Conservation (phyloP, 257 asterid species). For the Anisodus tanguticus region DNA sequence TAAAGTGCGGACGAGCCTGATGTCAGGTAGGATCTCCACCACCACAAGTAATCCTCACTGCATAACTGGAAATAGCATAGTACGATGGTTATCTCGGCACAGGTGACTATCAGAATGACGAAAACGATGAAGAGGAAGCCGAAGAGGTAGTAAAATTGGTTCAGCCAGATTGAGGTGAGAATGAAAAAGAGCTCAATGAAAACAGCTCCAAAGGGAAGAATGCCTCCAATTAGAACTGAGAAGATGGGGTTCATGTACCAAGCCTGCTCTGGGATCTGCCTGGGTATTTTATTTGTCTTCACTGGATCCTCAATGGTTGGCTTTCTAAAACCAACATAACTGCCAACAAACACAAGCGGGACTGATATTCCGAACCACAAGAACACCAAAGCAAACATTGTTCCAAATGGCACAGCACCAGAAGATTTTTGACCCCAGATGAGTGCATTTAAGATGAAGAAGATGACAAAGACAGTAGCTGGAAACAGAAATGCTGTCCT, state of each 20-base stretch:
- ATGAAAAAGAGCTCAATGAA: constrained; percentile 83
- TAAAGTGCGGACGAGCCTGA: constrained; percentile 76
- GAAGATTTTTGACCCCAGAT: too few species aligned
- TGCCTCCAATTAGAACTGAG: constrained; percentile 63
- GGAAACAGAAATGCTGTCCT: constrained; percentile 68
- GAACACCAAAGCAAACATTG: constrained; percentile 74
- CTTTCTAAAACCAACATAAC: constrained; percentile 64
- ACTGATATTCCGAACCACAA: constrained; percentile 69
- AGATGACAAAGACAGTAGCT: constrained; percentile 54
- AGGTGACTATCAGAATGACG: constrained; percentile 69
- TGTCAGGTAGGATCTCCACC: constrained; percentile 83
- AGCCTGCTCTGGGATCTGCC: constrained; percentile 81
- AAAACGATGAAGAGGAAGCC: constrained; percentile 84
- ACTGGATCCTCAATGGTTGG: constrained; percentile 75
- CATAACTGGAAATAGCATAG: constrained; percentile 87
- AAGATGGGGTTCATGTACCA: constrained; percentile 74
- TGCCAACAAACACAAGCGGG: background rate
- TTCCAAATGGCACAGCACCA: constrained; percentile 80
- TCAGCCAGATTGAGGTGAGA: constrained; percentile 82
- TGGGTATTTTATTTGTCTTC: constrained; percentile 69
- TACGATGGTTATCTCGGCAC: constrained; percentile 74
- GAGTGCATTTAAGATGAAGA: too few species aligned
- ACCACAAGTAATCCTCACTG: constrained; percentile 80
- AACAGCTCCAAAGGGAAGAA: constrained; percentile 41
- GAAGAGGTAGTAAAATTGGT: constrained; percentile 86